These are phyloP conservation scores for Chlamydomonas schloesseri DNA, from an alignment of 139 green algal genomes.

Conservation along the genomic window DNA sequence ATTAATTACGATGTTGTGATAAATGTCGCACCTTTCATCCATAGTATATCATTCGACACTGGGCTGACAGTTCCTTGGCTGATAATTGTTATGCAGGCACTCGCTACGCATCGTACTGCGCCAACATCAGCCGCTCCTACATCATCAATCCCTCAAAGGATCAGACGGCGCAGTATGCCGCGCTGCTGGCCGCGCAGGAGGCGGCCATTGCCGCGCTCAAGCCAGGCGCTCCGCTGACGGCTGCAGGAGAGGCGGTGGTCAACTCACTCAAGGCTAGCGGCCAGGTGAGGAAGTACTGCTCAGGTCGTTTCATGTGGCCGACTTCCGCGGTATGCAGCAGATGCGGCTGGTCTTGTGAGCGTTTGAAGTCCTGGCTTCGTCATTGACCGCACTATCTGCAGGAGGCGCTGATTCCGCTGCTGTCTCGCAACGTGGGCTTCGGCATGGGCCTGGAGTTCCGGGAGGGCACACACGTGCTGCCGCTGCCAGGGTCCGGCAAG, in stretches of 20 bases:
- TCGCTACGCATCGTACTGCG: conserved; percentile 94
- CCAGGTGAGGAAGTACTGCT: conserved; percentile 45
- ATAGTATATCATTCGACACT: too few species aligned
- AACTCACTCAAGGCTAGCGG: conserved; percentile 46
- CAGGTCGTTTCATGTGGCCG: too few species aligned
- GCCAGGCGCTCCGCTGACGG: conserved; percentile 73
- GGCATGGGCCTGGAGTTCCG: conserved; percentile 94
- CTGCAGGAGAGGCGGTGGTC: conserved; percentile 81
- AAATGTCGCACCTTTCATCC: too few species aligned
- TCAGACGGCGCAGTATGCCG: conserved; percentile 83
- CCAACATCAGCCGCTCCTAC: conserved; percentile 92
- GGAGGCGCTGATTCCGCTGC: conserved; percentile 72
- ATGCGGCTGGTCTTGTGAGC: too few species aligned
- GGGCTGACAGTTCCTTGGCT: too few species aligned
- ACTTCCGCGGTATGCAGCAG: too few species aligned
- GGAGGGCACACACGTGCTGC: conserved; percentile 51
- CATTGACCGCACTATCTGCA: too few species aligned
- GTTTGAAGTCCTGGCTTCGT: too few species aligned
- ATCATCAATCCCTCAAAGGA: conserved; percentile 90
- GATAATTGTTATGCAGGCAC: neutral
- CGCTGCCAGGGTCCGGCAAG: conserved; percentile 37
- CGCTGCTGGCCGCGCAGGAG: conserved; percentile 77
- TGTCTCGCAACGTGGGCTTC: conserved; percentile 91
- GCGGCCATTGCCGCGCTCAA: conserved; percentile 84
- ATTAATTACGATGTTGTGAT: too few species aligned